Evolutionary conservation across 805 yeast species (phyloP).

Genomic region (Metschnikowia continentalis): DNA sequence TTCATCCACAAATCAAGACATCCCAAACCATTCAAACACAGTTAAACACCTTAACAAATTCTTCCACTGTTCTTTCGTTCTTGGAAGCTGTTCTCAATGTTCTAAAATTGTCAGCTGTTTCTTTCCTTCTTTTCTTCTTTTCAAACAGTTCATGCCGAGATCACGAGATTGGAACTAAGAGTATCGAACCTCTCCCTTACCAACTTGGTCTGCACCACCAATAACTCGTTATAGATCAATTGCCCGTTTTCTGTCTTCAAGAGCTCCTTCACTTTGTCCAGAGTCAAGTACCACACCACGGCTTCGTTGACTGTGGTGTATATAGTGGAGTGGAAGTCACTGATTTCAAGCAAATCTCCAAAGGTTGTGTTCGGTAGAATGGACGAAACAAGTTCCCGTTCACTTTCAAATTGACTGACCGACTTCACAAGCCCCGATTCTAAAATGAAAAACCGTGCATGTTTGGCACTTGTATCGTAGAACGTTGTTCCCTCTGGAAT

Average conservation of each 20-base stretch:
- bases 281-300: constrained; percentile 64
- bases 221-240: constrained; percentile 59
- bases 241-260: constrained; percentile 41
- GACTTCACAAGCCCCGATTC: constrained; percentile 45
- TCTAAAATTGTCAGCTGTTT: background rate
- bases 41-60: too few relatives aligned
- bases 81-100: too few relatives aligned
- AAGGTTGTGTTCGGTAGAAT: constrained; percentile 72
- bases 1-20: too few relatives aligned
- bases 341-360: constrained; percentile 49
- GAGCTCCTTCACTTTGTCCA: constrained; percentile 42
- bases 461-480: constrained; percentile 42
- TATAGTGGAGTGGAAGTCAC: constrained; percentile 39
- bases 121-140: background rate
- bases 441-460: constrained; percentile 54
- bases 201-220: constrained; percentile 56
- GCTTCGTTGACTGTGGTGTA: constrained; percentile 59
- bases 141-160: constrained; percentile 40
- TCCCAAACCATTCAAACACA: too few relatives aligned
- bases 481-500: constrained; percentile 44
- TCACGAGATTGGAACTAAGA: constrained; percentile 69
- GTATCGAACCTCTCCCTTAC: constrained; percentile 70
- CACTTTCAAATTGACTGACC: constrained; percentile 35
- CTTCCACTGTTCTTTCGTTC: too few relatives aligned
- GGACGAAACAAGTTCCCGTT: constrained; percentile 34